phyloP scores from a whole-genome alignment of 2,329 filamentous ascomycete species.

The Fusarium bactridioides region DNA sequence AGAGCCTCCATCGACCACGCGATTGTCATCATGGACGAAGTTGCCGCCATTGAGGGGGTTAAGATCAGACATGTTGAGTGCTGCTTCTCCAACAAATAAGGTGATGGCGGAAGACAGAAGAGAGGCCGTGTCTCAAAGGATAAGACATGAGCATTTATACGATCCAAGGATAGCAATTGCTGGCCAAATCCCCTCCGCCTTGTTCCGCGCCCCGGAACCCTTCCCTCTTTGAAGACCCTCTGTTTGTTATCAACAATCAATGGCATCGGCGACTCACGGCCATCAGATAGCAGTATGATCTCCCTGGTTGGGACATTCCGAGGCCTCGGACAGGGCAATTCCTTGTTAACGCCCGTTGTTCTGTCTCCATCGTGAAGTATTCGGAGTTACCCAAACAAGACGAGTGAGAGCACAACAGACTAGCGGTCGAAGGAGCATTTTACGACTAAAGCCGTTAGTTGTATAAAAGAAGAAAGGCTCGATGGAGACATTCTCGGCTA shows the following conservation, averaged over 20 bases:
- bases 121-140: neutral
- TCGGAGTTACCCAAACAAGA: slow-evolving; percentile 18
- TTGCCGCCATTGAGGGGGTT: slow-evolving; percentile 38
- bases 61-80: slow-evolving; percentile 31
- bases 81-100: neutral
- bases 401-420: neutral
- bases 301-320: slow-evolving; percentile 4
- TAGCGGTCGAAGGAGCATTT: slow-evolving; percentile 20
- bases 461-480: slow-evolving; percentile 9
- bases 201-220: slow-evolving; percentile 4
- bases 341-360: neutral
- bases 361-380: slow-evolving; percentile 30
- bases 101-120: neutral
- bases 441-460: slow-evolving; percentile 10
- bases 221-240: neutral
- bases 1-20: slow-evolving; percentile 36
- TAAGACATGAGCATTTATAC: slow-evolving; percentile 9
- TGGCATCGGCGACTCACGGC: neutral
- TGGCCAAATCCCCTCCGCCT: neutral
- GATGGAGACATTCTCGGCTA: slow-evolving; percentile 19
- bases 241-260: neutral
- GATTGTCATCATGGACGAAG: slow-evolving; percentile 37
- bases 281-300: neutral
- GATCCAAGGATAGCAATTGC: neutral
- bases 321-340: neutral